phyloP scores from a whole-genome alignment of 1,284 basidiomycete genomes.

The Rhodotorula glutinis region DNA sequence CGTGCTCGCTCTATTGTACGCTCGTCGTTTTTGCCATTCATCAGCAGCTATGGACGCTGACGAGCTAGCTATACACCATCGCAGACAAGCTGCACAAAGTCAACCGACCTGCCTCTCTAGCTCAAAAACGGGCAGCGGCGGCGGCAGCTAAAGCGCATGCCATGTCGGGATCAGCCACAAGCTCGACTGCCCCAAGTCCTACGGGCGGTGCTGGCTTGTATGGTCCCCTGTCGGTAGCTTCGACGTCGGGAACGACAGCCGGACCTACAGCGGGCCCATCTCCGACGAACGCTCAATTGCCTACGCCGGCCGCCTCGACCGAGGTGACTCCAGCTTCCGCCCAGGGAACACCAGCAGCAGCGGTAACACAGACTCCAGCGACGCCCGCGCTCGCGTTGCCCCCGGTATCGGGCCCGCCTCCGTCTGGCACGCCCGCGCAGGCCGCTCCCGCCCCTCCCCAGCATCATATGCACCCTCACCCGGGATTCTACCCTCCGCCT shows the following conservation, averaged over 20 bases:
- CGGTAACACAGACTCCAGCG: neutral
- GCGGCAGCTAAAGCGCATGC: conserved; percentile 23
- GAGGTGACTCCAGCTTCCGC: neutral
- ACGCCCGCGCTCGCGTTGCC: neutral
- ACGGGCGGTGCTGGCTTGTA: neutral
- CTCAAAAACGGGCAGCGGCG: conserved; percentile 30
- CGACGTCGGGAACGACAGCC: neutral
- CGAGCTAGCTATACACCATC: fast-evolving
- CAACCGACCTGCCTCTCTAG: conserved; percentile 28
- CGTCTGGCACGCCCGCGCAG: neutral
- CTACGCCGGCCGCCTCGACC: neutral
- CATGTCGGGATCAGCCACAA: conserved; percentile 1
- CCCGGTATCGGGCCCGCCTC: neutral
- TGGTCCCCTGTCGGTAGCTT: too few relatives aligned
- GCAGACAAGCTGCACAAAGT: conserved; percentile 40
- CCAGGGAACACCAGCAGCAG: neutral
- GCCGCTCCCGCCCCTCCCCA: neutral
- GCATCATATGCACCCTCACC: neutral
- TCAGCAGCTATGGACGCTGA: neutral
- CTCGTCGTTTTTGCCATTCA: neutral
- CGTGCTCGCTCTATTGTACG: conserved; percentile 40
- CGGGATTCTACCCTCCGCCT: neutral
- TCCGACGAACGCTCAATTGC: neutral
- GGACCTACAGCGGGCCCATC: neutral
- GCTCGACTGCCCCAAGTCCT: neutral